Evolutionary conservation across 2,329 filamentous ascomycete species (phyloP).

Genomic region (Alternaria dauci): DNA sequence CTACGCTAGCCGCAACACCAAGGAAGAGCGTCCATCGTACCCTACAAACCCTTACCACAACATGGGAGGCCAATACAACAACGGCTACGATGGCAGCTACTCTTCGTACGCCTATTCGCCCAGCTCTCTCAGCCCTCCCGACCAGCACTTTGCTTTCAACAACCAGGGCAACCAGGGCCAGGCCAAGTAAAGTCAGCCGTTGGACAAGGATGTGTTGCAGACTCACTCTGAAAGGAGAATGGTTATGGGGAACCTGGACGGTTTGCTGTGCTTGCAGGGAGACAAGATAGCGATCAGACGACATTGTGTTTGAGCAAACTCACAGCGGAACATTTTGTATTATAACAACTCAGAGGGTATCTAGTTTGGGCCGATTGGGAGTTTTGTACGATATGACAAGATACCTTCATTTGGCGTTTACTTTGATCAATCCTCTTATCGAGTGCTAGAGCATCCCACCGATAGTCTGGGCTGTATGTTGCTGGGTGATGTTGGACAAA

Average conservation of each 20-base stretch:
- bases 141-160: slow-evolving; percentile 30
- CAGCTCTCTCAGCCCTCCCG: slow-evolving; percentile 19
- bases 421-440: neutral
- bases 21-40: slow-evolving; percentile 33
- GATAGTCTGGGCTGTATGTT: neutral
- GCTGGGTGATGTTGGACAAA: neutral
- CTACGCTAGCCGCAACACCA: slow-evolving; percentile 30
- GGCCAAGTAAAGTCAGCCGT: slow-evolving; percentile 16
- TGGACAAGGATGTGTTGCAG: neutral
- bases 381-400: slow-evolving; percentile 1
- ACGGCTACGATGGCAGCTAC: slow-evolving; percentile 30
- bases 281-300: neutral
- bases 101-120: slow-evolving; percentile 24
- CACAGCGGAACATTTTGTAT: neutral
- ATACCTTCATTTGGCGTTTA: slow-evolving; percentile 3
- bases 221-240: neutral
- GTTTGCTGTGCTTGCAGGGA: neutral
- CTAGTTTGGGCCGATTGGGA: neutral
- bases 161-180: slow-evolving; percentile 26
- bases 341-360: neutral
- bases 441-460: neutral
- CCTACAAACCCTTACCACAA: slow-evolving; percentile 33
- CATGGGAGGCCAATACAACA: slow-evolving; percentile 24
- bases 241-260: neutral
- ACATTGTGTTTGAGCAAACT: neutral